Evolutionary conservation across 129 eudicot genomes (phyloP).

Genomic region (Mikania micrantha): DNA sequence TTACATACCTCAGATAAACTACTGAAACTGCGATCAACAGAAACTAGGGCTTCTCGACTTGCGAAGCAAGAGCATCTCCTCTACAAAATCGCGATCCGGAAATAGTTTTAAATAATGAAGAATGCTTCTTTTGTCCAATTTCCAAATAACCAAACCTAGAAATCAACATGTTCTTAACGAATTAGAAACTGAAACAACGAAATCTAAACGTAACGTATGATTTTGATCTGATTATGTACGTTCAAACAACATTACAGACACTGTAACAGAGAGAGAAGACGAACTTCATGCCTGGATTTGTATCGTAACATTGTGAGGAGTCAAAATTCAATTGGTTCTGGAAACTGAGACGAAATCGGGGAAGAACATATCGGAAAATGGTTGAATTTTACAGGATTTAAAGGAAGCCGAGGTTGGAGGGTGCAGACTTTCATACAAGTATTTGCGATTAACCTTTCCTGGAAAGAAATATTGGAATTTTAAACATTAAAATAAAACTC

Average conservation of each 20-base stretch:
- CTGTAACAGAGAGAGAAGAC: background rate
- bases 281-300: slow-evolving; percentile 52
- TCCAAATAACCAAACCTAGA: slow-evolving; percentile 58
- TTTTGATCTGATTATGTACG: background rate
- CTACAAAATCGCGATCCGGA: slow-evolving; percentile 54
- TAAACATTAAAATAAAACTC: too few species aligned
- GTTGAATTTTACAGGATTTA: slow-evolving; percentile 20
- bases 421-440: slow-evolving; percentile 9
- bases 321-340: slow-evolving; percentile 24
- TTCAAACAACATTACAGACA: background rate
- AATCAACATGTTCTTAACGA: slow-evolving; percentile 9
- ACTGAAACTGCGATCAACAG: slow-evolving; percentile 33
- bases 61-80: slow-evolving; percentile 51
- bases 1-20: slow-evolving; percentile 45
- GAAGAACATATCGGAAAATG: background rate
- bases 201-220: slow-evolving; percentile 16
- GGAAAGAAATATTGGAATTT: too few species aligned
- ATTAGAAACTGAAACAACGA: background rate
- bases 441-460: too few species aligned
- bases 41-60: slow-evolving; percentile 46
- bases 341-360: slow-evolving; percentile 34
- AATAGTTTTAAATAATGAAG: slow-evolving; percentile 38
- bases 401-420: slow-evolving; percentile 66
- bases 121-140: slow-evolving; percentile 36
- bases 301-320: slow-evolving; percentile 43